A percentile compares a stretch with the other conserved stretches of the same genome.
These are phyloP conservation scores for Alternaria sp. DNA, from an alignment of 2,329 filamentous ascomycete species.

Conservation along the genomic window DNA sequence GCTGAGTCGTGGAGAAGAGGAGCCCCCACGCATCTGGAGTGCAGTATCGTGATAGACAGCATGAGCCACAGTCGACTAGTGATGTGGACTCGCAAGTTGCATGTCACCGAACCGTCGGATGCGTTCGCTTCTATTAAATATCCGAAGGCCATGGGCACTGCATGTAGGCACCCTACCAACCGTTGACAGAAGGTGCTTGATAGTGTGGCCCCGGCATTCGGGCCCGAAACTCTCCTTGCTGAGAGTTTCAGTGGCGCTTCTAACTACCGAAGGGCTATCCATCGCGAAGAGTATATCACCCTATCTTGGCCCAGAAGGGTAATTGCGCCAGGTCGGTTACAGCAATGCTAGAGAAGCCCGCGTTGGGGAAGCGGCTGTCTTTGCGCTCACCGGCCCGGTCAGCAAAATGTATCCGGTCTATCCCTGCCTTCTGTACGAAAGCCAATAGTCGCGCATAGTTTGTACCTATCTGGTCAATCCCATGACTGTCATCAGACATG, in stretches of 20 bases:
- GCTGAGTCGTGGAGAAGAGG: constrained; percentile 13
- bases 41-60: constrained; percentile 7
- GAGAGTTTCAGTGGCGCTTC: constrained; percentile 13
- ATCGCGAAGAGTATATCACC: constrained; percentile 12
- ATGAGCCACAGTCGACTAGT: not conserved
- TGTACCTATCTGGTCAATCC: constrained; percentile 82
- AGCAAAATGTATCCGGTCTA: constrained; percentile 61
- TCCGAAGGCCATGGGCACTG: constrained; percentile 15
- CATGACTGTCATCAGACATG: constrained; percentile 94
- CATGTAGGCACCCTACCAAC: constrained; percentile 17
- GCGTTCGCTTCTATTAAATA: not conserved
- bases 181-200: constrained; percentile 6
- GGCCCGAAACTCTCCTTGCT: constrained; percentile 12
- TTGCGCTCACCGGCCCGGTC: constrained; percentile 29
- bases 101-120: constrained; percentile 1
- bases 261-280: constrained; percentile 1
- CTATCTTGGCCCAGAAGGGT: constrained; percentile 37
- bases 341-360: constrained; percentile 44
- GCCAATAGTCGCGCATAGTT: constrained; percentile 76
- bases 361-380: constrained; percentile 43
- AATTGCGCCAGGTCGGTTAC: constrained; percentile 35
- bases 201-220: constrained; percentile 10
- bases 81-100: not conserved
- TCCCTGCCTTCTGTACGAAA: constrained; percentile 72
- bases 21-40: constrained; percentile 16